Evolutionary conservation across 148 eudicot species (phyloP), one percentile per base, ranked within the genome.

Genomic region (Heliosperma pusillum): DNA sequence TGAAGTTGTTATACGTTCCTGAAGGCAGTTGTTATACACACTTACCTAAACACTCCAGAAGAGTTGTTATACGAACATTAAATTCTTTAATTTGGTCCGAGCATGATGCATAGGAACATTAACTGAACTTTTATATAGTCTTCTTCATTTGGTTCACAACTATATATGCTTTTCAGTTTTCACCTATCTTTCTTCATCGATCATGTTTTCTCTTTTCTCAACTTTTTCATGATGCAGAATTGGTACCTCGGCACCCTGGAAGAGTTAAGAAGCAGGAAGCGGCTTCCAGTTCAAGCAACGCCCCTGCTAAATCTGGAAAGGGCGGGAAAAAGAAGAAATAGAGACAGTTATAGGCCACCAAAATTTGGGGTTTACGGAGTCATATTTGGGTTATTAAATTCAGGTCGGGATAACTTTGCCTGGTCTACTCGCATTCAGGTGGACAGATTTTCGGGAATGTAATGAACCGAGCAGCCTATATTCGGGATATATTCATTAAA

Each of bases 211-310:
- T 13, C 52, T 47, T 47, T 13, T 47, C 52, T 47, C 7, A 47
- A 0, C 52, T 47, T 47, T 47, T 10, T 47, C 1, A 16, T 47
- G 53, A 3, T 55, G 93, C 97, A 20, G 91, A 91, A 79, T 58
- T 91, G 83, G 97, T 91, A 50, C 93, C 90, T 4, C 83, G 87
- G 67, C 97, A 91, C 76, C 82, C 82, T n/a, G 91, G 90, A 70
- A 87, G 97, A 82, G 73, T 82, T 58, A 91, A 88, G 83, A 91
- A 89, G 82, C 90, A 78, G 75, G 91, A 91, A 78, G 72, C 89
- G 20, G 80, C 87, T 6, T 30, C 84, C 7, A 79, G 77, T 63
- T 84, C 87, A 12, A 75, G 82, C 40, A 80, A 30, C 27, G 78
- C 80, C 47, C 80, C 86, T 67, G 82, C 87, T n/a, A 81, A 81